phyloP scores from a whole-genome alignment of 768 basidiomycete species.

The Exidia glandulosa region DNA sequence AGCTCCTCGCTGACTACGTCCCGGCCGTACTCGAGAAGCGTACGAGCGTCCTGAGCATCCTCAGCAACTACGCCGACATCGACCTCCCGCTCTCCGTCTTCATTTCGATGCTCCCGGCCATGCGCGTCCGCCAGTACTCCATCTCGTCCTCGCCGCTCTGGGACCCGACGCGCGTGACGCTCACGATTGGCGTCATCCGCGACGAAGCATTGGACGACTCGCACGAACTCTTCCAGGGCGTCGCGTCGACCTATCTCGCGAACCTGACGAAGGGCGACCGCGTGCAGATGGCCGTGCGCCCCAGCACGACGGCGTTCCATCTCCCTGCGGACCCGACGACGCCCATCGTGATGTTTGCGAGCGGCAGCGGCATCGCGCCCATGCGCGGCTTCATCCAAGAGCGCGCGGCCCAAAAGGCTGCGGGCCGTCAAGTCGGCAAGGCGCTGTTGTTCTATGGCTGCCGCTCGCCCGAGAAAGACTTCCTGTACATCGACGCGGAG shows the following conservation, averaged over 20 bases:
- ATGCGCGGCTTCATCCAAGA: conserved; percentile 44
- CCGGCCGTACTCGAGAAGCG: conserved; percentile 24
- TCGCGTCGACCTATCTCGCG: conserved; percentile 36
- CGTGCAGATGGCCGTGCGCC: conserved; percentile 32
- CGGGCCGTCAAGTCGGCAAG: conserved; percentile 30
- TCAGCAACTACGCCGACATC: conserved; percentile 28
- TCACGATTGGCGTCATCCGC: conserved; percentile 35
- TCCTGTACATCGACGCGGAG: conserved; percentile 32
- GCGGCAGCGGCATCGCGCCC: conserved; percentile 38
- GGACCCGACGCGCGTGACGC: conserved; percentile 29
- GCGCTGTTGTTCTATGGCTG: conserved; percentile 40
- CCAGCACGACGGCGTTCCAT: conserved; percentile 31
- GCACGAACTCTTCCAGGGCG: conserved; percentile 29
- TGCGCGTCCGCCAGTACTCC: conserved; percentile 41
- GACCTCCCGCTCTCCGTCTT: conserved; percentile 26
- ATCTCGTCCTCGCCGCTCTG: conserved; percentile 39
- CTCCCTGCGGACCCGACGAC: conserved; percentile 28
- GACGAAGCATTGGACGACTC: conserved; percentile 25
- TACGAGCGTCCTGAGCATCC: conserved; percentile 31
- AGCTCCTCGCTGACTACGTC: conserved; percentile 21
- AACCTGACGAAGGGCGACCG: conserved; percentile 27
- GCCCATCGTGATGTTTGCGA: conserved; percentile 35
- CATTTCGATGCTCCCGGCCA: conserved; percentile 32
- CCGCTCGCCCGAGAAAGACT: conserved; percentile 29
- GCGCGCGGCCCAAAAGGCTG: conserved; percentile 33